Conservation (phyloP, 371 early-diverging fungal species). For the Mortierella sp. region DNA sequence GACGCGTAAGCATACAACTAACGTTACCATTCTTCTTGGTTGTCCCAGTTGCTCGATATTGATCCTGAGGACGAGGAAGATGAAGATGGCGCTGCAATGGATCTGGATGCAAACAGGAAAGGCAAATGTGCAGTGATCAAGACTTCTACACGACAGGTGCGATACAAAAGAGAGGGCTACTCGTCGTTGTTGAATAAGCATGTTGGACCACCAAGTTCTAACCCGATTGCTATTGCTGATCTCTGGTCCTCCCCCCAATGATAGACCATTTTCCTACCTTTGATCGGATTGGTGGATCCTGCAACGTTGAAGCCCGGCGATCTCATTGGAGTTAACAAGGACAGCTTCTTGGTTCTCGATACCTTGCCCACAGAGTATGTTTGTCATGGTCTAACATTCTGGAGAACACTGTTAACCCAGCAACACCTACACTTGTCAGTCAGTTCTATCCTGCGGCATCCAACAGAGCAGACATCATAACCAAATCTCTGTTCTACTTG, state of each 20-base stretch:
- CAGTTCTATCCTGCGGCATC: too few species aligned
- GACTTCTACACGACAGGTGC: constrained; percentile 95
- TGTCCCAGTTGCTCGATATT: constrained; percentile 86
- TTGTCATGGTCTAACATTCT: background rate
- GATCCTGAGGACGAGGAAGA: constrained; percentile 86
- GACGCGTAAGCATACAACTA: background rate
- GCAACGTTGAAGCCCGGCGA: constrained; percentile 97
- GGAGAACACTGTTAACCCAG: too few species aligned
- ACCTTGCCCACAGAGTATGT: constrained; percentile 96
- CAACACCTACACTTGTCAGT: too few species aligned
- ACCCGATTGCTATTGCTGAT: too few species aligned
- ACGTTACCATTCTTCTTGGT: background rate
- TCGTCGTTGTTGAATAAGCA: background rate
- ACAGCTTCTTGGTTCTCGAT: constrained; percentile 98
- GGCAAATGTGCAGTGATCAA: constrained; percentile 99
- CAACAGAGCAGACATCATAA: too few species aligned
- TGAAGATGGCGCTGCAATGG: constrained; percentile 95
- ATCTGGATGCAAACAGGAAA: constrained; percentile 91
- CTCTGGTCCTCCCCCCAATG: background rate
- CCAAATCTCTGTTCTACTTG: background rate
- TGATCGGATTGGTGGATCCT: constrained; percentile 98
- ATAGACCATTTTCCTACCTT: constrained; percentile 96
- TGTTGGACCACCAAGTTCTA: too few species aligned
- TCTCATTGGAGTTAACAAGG: constrained; percentile 99
- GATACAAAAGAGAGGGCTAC: background rate